A percentile compares a stretch with the other conserved stretches of the same genome.
Evolutionary conservation across 768 basidiomycete genomes (phyloP).

Genomic region (Russula compacta): DNA sequence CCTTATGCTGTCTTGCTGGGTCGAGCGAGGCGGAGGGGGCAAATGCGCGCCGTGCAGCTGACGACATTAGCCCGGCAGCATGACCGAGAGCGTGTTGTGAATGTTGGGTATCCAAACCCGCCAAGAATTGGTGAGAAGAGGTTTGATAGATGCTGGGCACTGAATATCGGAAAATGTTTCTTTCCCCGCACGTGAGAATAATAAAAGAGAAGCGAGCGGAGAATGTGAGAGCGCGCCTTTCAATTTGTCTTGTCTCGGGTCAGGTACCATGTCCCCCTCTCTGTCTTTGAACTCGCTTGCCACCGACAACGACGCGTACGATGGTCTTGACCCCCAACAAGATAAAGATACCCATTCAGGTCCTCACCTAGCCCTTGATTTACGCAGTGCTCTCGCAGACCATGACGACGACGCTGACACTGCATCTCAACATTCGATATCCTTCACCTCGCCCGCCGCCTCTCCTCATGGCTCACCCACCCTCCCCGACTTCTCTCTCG

Average conservation of each 20-base stretch:
- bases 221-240: background rate
- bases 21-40: background rate
- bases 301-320: constrained; percentile 13
- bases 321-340: background rate
- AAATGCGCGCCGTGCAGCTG: background rate
- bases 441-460: constrained; percentile 47
- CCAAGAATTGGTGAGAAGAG: background rate
- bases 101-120: background rate
- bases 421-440: constrained; percentile 70
- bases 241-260: no score
- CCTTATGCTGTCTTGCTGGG: background rate
- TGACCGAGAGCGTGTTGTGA: background rate
- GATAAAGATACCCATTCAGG: background rate
- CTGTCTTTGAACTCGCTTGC: constrained; percentile 1
- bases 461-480: constrained; percentile 40
- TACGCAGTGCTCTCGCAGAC: constrained; percentile 21
- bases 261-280: background rate
- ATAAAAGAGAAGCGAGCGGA: background rate
- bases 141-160: background rate
- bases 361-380: constrained; percentile 4
- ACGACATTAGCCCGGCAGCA: constrained; percentile 10
- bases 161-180: background rate
- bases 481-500: constrained; percentile 12
- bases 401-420: constrained; percentile 61
- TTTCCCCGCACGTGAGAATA: background rate